These are phyloP conservation scores for Paramyrothecium roridum DNA, from an alignment of 2,329 filamentous ascomycete genomes.

Conservation along the genomic window DNA sequence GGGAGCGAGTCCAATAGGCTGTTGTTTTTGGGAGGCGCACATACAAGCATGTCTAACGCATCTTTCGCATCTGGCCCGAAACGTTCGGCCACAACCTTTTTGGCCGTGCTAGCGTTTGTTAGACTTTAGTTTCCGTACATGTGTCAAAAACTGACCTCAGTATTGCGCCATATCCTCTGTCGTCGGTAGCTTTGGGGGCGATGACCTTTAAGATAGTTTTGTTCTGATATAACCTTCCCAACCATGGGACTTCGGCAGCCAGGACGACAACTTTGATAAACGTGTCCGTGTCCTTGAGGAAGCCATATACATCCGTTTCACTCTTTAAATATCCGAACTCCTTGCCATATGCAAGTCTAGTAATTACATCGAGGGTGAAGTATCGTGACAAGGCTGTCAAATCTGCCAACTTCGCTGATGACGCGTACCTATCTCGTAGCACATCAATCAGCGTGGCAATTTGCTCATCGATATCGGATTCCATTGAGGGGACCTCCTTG, in stretches of 20 bases:
- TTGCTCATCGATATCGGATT: not conserved
- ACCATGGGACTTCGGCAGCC: not conserved
- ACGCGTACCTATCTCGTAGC: not conserved
- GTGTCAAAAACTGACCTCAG: not conserved
- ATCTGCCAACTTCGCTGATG: not conserved
- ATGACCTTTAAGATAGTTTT: not conserved
- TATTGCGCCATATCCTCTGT: not conserved
- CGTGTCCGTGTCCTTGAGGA: not conserved
- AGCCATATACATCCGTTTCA: not conserved
- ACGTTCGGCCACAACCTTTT: not conserved
- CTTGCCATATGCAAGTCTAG: conserved; percentile 41
- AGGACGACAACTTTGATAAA: not conserved
- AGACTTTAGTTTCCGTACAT: not conserved
- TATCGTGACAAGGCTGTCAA: conserved; percentile 27
- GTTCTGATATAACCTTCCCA: not conserved
- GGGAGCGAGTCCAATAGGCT: too few relatives aligned
- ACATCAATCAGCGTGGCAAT: not conserved
- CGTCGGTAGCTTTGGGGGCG: not conserved
- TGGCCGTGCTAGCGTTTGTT: not conserved
- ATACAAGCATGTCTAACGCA: not conserved
- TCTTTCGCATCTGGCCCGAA: not conserved
- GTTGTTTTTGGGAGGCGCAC: not conserved
- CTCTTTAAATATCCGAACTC: conserved; percentile 36
- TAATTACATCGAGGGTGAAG: conserved; percentile 49
- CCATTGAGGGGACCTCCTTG: not conserved